phyloP scores from a whole-genome alignment of 257 asterid genomes.

The Nicotiana undulata region DNA sequence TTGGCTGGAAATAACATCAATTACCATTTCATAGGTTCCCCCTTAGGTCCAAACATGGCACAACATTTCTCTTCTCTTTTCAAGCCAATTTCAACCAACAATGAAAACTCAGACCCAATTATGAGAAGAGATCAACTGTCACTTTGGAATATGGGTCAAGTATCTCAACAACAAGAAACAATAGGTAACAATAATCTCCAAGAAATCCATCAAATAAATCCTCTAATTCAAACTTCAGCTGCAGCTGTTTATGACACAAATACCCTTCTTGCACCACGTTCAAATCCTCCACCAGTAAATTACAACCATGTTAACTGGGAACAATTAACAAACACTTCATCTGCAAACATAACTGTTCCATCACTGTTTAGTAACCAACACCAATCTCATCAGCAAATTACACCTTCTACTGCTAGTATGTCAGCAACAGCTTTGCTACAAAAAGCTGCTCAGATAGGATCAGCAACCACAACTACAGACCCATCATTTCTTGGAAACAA shows the following conservation, averaged over 20 bases:
- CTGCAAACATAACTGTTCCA: conserved; percentile 32
- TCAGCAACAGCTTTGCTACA: conserved; percentile 88
- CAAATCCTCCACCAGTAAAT: conserved; percentile 24
- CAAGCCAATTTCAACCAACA: conserved; percentile 29
- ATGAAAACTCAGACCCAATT: conserved; percentile 20
- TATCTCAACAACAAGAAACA: conserved; percentile 24
- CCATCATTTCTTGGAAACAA: conserved; percentile 33
- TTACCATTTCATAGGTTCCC: conserved; percentile 51
- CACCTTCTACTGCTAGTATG: conserved; percentile 26
- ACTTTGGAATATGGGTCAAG: conserved; percentile 40
- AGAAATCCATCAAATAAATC: conserved; percentile 28
- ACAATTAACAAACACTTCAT: conserved; percentile 12
- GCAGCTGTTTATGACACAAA: conserved; percentile 18
- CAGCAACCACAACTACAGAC: conserved; percentile 45
- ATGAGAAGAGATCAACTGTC: conserved; percentile 29
- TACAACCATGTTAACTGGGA: conserved; percentile 40
- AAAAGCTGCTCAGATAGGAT: conserved; percentile 73
- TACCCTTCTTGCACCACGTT: conserved; percentile 18
- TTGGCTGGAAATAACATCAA: conserved; percentile 25
- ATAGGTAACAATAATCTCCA: conserved; percentile 32
- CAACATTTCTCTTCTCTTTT: conserved; percentile 54
- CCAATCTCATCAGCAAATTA: conserved; percentile 14
- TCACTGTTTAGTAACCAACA: conserved; percentile 50
- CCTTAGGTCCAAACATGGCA: conserved; percentile 28
- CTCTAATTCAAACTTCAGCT: conserved; percentile 17